Evolutionary conservation across 192 early-diverging fungal species (phyloP).

Genomic region (Chytriomyces sp.): DNA sequence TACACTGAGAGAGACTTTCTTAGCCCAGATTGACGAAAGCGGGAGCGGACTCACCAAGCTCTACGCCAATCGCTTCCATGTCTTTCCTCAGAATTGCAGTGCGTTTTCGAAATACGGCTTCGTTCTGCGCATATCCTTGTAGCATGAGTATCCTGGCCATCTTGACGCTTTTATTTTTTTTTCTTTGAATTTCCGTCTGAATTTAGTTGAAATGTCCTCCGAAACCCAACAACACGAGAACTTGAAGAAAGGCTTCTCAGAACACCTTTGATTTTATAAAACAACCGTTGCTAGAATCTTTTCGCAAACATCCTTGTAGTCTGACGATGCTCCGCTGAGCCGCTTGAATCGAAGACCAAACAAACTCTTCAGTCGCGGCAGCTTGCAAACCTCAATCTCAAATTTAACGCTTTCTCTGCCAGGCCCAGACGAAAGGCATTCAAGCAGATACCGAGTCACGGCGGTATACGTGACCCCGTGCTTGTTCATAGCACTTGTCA

Average conservation of each 20-base stretch:
- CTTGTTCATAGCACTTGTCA: conserved; percentile 44
- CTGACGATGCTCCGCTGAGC: conserved; percentile 75
- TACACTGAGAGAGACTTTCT: conserved; percentile 30
- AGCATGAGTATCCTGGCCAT: conserved; percentile 49
- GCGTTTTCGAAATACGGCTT: conserved; percentile 39
- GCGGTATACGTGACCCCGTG: conserved; percentile 50
- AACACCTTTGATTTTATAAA: conserved; percentile 50
- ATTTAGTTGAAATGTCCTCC: no score
- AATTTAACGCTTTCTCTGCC: conserved; percentile 65
- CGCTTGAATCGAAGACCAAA: conserved; percentile 88
- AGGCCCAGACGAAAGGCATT: conserved; percentile 42
- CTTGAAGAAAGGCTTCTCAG: not conserved
- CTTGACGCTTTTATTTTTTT: no score
- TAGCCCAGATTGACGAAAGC: not conserved
- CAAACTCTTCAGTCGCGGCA: conserved; percentile 79
- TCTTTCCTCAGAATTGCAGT: conserved; percentile 41
- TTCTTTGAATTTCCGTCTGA: no score
- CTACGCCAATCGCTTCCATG: conserved; percentile 16
- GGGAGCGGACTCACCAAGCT: conserved; percentile 15
- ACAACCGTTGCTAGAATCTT: conserved; percentile 75
- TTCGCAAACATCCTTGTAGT: conserved; percentile 92
- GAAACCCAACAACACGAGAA: no score
- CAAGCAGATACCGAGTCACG: conserved; percentile 53
- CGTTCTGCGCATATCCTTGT: conserved; percentile 59
- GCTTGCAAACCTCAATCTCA: conserved; percentile 79